phyloP scores from a whole-genome alignment of 768 basidiomycete genomes.

The Cystoderma amianthinum region DNA sequence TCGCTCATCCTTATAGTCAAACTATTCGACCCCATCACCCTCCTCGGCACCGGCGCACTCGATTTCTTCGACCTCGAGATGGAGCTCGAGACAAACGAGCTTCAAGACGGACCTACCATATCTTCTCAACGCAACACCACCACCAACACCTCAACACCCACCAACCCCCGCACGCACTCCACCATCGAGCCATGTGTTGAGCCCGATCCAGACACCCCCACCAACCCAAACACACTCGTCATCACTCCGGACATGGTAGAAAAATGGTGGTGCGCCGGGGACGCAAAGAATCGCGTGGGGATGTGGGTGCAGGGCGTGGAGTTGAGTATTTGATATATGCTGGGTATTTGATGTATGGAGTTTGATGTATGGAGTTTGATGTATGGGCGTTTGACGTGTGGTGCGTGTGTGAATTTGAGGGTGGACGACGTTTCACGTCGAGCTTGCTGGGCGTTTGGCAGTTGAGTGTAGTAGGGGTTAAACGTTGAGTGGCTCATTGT shows the following conservation, averaged over 20 bases:
- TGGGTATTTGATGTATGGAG: no score
- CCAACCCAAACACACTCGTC: not conserved
- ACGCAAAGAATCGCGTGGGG: constrained; percentile 51
- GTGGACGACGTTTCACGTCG: no score
- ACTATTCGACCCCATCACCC: constrained; percentile 32
- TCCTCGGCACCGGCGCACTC: constrained; percentile 50
- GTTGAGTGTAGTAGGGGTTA: no score
- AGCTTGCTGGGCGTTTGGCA: no score
- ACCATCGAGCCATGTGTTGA: not conserved
- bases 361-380: no score
- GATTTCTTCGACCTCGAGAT: constrained; percentile 57
- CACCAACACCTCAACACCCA: no score
- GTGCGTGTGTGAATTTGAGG: no score
- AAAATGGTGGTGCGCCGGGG: constrained; percentile 89
- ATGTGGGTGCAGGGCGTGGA: constrained; percentile 90
- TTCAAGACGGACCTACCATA: not conserved
- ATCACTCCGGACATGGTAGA: constrained; percentile 52
- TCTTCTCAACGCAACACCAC: no score
- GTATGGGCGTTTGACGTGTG: no score
- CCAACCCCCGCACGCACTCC: no score
- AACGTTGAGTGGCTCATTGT: no score
- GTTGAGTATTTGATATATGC: no score
- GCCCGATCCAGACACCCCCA: not conserved
- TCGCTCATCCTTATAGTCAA: constrained; percentile 24
- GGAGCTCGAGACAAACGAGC: constrained; percentile 2